These are phyloP conservation scores for Exutisphaerella laricina DNA, from an alignment of 2,329 filamentous ascomycete species.

Conservation along the genomic window DNA sequence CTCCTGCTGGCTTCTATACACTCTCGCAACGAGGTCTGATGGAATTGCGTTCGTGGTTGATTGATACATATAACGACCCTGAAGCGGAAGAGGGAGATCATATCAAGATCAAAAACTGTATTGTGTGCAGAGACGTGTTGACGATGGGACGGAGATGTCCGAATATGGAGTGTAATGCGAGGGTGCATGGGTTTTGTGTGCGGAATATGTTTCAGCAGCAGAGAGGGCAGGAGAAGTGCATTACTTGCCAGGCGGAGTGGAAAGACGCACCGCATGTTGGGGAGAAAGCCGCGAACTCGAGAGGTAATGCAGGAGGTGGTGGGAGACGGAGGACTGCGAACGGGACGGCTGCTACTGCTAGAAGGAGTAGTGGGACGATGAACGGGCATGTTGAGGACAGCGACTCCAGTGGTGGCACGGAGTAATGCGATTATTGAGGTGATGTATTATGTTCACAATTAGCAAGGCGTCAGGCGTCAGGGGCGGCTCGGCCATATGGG, in stretches of 20 bases:
- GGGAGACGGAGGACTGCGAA: slow-evolving; percentile 16
- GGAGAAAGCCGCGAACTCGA: slow-evolving; percentile 46
- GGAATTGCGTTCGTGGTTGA: slow-evolving; percentile 77
- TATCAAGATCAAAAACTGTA: slow-evolving; percentile 78
- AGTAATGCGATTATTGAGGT: no score
- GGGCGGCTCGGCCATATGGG: not conserved
- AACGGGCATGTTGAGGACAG: slow-evolving; percentile 17
- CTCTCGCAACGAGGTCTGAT: slow-evolving; percentile 73
- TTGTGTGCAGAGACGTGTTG: slow-evolving; percentile 83
- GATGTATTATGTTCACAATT: not conserved
- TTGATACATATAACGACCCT: slow-evolving; percentile 77
- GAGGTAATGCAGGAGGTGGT: no score
- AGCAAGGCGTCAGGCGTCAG: slow-evolving; percentile 19
- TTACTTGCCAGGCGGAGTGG: slow-evolving; percentile 51
- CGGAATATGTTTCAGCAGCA: slow-evolving; percentile 66
- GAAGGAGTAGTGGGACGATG: slow-evolving; percentile 16
- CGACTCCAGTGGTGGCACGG: slow-evolving; percentile 1
- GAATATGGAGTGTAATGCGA: slow-evolving; percentile 59
- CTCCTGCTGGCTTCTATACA: slow-evolving; percentile 64
- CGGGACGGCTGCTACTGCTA: slow-evolving; percentile 10
- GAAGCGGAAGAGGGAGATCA: slow-evolving; percentile 40
- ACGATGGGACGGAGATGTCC: slow-evolving; percentile 76
- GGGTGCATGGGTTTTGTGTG: slow-evolving; percentile 73
- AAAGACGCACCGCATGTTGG: slow-evolving; percentile 49
- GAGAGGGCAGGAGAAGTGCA: slow-evolving; percentile 55